These are phyloP conservation scores for Tetradesmus obliquus DNA, from an alignment of 139 green algal species.

Conservation along the genomic window DNA sequence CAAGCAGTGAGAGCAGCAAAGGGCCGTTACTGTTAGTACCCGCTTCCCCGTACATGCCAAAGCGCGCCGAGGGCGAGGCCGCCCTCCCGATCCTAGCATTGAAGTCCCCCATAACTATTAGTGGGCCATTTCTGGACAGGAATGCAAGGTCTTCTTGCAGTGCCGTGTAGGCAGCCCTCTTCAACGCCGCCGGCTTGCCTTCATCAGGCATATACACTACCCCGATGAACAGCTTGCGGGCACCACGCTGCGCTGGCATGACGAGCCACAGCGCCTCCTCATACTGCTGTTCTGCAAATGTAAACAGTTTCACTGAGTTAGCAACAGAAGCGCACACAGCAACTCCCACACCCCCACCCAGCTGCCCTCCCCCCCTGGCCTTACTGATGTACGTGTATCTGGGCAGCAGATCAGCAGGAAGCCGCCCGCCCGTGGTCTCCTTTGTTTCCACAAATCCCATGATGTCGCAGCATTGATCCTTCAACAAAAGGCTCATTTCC, in stretches of 20 bases:
- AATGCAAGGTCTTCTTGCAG: neutral
- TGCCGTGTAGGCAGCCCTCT: neutral
- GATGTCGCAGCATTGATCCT: neutral
- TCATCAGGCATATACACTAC: conserved; percentile 14
- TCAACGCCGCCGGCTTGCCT: neutral
- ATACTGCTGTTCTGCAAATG: neutral
- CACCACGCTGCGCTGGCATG: neutral
- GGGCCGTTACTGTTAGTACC: neutral
- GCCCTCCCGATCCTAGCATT: neutral
- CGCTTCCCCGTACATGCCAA: neutral
- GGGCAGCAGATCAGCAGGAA: neutral
- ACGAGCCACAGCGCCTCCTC: neutral
- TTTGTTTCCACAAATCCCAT: neutral
- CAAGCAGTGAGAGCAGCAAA: neutral
- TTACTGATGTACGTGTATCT: neutral
- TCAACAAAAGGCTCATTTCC: no score
- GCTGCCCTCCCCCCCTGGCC: neutral
- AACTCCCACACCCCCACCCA: neutral
- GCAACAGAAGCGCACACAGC: neutral
- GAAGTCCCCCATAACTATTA: neutral
- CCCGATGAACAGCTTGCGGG: neutral
- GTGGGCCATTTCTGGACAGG: neutral
- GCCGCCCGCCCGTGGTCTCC: neutral
- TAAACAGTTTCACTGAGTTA: neutral
- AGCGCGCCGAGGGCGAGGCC: neutral